These are phyloP conservation scores for Xylariaceae sp. DNA, from an alignment of 2,329 filamentous ascomycete species.

Conservation along the genomic window DNA sequence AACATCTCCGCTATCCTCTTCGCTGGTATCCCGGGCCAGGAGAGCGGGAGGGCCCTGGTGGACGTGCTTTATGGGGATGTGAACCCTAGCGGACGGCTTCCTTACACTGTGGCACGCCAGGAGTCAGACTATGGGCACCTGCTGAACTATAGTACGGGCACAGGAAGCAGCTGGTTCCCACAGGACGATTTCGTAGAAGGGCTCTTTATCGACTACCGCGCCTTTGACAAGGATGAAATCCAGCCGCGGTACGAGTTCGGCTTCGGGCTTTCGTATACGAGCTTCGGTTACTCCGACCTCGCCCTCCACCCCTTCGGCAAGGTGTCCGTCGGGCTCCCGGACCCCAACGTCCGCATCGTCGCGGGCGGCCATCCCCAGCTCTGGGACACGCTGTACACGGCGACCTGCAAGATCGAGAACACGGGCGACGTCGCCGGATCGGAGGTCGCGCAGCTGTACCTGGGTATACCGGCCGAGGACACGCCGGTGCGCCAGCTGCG, in stretches of 20 bases:
- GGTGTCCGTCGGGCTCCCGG: constrained; percentile 37
- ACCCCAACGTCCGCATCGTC: constrained; percentile 59
- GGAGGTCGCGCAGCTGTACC: constrained; percentile 47
- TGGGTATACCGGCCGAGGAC: constrained; percentile 48
- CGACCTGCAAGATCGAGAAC: constrained; percentile 54
- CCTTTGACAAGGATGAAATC: constrained; percentile 76
- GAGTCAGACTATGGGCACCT: constrained; percentile 51
- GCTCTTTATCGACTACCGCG: constrained; percentile 85
- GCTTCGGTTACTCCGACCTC: constrained; percentile 62
- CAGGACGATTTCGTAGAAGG: constrained; percentile 69
- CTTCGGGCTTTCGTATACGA: constrained; percentile 78
- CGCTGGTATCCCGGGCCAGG: constrained; percentile 80
- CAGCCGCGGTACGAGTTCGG: constrained; percentile 82
- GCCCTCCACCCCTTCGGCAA: constrained; percentile 49
- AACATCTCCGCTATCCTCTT: constrained; percentile 76
- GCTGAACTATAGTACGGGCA: no score
- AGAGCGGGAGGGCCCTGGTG: constrained; percentile 75
- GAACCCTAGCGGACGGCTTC: constrained; percentile 32
- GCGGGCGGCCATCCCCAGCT: constrained; percentile 66
- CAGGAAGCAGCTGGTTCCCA: no score
- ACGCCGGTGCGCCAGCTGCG: constrained; percentile 67
- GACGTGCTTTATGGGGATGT: constrained; percentile 64
- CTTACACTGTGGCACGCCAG: constrained; percentile 37
- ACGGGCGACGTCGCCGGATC: constrained; percentile 46
- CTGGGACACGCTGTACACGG: constrained; percentile 54